Base-by-base conservation (phyloP, 805 yeast genomes). In the Ogataea paraovalis region DNA sequence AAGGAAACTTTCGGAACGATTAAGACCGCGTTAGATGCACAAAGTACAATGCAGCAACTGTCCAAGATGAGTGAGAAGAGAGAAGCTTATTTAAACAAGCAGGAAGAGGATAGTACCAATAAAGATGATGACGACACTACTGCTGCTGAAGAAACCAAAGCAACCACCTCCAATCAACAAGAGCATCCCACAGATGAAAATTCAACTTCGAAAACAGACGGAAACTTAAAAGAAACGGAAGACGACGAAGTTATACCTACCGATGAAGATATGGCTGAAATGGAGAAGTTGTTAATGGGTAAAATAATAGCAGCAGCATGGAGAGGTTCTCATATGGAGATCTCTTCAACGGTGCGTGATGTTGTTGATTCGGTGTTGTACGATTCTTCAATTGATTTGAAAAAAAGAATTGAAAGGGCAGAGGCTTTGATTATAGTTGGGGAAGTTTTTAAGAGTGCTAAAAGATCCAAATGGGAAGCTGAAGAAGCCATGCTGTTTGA, bases 271-370 rank as follows among this genome's bases (percentile, higher is more conserved):
- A 59, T 68, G 23, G 89, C 83, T 1, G 94, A 89, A 61, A 79
- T 86, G 69, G 97, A 92, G 60, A 78, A 89, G 43, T 70, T 79
- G 47, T 77, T 92, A 52, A 82, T 89, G 46, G 98, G 99, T 21
- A 94, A 92, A 65, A 79, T 94, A 20, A 74, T 94, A 43, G 92
- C 94, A 7, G 90, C 96, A 1, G 95, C 96, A 18, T 94, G 99
- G 99, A 87, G 87, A 20, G 87, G 96, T 36, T 88, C 96, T 19
- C 83, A 86, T 56, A 84, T 82, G 67, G 99, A 94, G 69, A 82
- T 91, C 45, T 83, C 84, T 50, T 75, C 85, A 25, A 83, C 87
- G n/a, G 62, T 87, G 44, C 79, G 94, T 42, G 91, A 85, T 28
- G 90, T 90, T 9, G 87, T 94, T 64, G 94, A 87, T 54, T 75